Percentiles rank a stretch among this genome's conserved stretches.
phyloP scores from a whole-genome alignment of 495 filamentous ascomycete genomes.

The Penicillium canescens region DNA sequence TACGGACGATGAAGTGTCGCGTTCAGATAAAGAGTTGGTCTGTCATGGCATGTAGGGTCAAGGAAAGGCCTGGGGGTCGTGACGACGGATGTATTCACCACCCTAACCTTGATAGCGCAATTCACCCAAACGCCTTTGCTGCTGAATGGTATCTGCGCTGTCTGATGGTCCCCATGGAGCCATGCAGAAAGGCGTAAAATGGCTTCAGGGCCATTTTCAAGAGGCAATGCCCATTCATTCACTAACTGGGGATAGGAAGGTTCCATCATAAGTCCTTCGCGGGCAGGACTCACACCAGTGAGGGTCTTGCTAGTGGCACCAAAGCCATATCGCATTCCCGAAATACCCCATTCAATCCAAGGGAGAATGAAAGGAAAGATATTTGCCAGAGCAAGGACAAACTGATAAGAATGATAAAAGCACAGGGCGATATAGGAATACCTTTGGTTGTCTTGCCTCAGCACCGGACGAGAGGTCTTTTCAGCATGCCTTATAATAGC shows the following conservation, averaged over 20 bases:
- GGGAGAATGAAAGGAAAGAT: conserved; percentile 73
- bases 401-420: conserved; percentile 58
- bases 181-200: conserved; percentile 80
- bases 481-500: conserved; percentile 91
- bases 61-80: conserved; percentile 68
- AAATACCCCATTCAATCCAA: conserved; percentile 88
- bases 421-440: conserved; percentile 69
- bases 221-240: conserved; percentile 94
- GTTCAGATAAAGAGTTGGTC: conserved; percentile 92
- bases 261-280: conserved; percentile 85
- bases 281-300: conserved; percentile 71
- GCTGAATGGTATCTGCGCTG: conserved; percentile 72
- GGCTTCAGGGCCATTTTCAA: conserved; percentile 87
- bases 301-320: conserved; percentile 53
- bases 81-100: conserved; percentile 66
- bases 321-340: conserved; percentile 95
- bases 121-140: conserved; percentile 82
- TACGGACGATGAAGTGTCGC: conserved; percentile 95
- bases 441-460: conserved; percentile 16
- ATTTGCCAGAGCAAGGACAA: too few relatives aligned
- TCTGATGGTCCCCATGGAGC: conserved; percentile 65
- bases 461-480: conserved; percentile 44
- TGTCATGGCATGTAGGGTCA: conserved; percentile 65
- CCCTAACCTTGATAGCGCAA: conserved; percentile 91
- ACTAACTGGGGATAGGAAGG: conserved; percentile 96